phyloP scores from a whole-genome alignment of 2,329 filamentous ascomycete species.

The Fusarium sp. region DNA sequence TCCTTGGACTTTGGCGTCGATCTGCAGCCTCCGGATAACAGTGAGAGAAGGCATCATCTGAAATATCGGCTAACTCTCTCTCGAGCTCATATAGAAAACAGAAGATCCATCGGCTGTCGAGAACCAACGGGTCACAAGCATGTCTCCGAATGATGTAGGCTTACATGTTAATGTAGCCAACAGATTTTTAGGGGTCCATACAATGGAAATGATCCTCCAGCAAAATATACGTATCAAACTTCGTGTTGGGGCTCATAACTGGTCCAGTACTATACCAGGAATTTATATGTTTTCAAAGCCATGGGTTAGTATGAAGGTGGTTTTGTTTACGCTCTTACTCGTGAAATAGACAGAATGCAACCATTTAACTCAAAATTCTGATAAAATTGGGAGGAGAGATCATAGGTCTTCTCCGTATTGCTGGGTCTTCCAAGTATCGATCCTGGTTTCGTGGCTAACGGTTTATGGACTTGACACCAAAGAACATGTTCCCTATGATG shows the following conservation, averaged over 20 bases:
- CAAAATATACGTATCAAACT: neutral
- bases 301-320: neutral
- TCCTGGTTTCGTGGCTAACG: neutral
- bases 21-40: neutral
- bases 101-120: neutral
- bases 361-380: neutral
- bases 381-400: neutral
- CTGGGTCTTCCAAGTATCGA: neutral
- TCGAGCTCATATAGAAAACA: neutral
- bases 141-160: neutral
- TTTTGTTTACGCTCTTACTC: neutral
- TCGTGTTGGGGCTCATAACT: neutral
- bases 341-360: neutral
- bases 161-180: neutral
- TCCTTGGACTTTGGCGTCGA: neutral
- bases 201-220: neutral
- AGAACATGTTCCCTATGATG: neutral
- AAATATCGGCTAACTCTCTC: neutral
- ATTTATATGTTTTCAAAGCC: neutral
- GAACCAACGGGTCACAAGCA: neutral
- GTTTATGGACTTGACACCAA: neutral
- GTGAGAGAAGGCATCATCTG: neutral
- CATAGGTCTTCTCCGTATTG: neutral
- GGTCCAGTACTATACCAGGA: neutral
- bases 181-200: neutral